Evolutionary conservation across 2,329 filamentous ascomycete species (phyloP).

Genomic region (Dactylonectria estremocensis): DNA sequence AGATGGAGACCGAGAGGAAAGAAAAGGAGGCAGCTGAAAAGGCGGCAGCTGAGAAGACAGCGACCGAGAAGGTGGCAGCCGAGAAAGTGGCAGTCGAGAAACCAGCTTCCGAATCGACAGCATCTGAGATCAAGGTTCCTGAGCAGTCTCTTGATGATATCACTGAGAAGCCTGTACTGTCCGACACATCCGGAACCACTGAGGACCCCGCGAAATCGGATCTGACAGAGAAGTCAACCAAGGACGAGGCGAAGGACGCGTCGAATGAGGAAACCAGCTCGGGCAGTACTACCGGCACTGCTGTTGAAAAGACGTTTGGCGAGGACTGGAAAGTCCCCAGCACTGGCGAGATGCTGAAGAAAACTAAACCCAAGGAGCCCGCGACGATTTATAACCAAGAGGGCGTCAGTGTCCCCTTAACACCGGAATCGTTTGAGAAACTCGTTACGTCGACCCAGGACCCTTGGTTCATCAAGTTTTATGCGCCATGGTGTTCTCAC

Average conservation of each 20-base stretch:
- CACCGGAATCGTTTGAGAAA: conserved; percentile 87
- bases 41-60: conserved; percentile 35
- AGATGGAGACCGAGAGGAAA: conserved; percentile 41
- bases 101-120: conserved; percentile 31
- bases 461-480: conserved; percentile 99
- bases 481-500: conserved; percentile 96
- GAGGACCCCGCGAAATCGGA: conserved; percentile 43
- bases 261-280: conserved; percentile 43
- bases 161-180: conserved; percentile 51
- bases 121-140: conserved; percentile 28
- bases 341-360: conserved; percentile 50
- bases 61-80: conserved; percentile 27
- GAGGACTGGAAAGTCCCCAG: conserved; percentile 51
- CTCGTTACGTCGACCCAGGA: conserved; percentile 89
- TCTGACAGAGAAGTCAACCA: conserved; percentile 44
- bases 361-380: conserved; percentile 64
- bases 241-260: conserved; percentile 38
- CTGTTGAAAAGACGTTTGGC: conserved; percentile 46
- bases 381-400: conserved; percentile 77
- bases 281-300: conserved; percentile 8
- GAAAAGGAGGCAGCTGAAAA: conserved; percentile 31
- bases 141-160: conserved; percentile 39
- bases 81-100: conserved; percentile 38
- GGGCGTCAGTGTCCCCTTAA: conserved; percentile 82
- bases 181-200: conserved; percentile 46